Conservation (phyloP, 2,329 filamentous ascomycete genomes). For the Trichoderma brevicompactum region DNA sequence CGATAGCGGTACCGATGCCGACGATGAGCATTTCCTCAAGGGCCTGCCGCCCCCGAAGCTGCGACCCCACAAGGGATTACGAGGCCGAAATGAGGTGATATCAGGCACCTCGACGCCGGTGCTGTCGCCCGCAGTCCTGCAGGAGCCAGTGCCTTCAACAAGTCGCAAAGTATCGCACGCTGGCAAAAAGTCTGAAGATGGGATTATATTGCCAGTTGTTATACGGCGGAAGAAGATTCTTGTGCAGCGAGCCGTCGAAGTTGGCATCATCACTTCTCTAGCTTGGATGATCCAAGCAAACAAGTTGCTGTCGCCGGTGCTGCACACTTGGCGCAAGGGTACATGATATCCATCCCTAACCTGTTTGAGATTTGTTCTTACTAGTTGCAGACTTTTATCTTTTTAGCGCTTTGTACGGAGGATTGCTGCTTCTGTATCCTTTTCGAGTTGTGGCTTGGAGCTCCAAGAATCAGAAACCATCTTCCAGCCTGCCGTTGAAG, state of each 20-base stretch:
- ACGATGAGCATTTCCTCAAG: slow-evolving; percentile 88
- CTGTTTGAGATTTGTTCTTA: slow-evolving; percentile 5
- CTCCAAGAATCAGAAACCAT: slow-evolving; percentile 46
- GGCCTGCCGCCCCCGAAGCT: slow-evolving; percentile 79
- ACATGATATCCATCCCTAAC: slow-evolving; percentile 30
- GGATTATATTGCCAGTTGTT: slow-evolving; percentile 34
- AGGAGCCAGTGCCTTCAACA: slow-evolving; percentile 41
- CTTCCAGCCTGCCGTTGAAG: slow-evolving; percentile 48
- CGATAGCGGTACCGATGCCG: slow-evolving; percentile 92
- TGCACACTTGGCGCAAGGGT: slow-evolving; percentile 57
- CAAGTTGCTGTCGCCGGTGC: slow-evolving; percentile 49
- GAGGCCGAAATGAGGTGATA: slow-evolving; percentile 59
- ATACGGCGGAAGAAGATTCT: slow-evolving; percentile 55
- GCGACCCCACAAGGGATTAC: slow-evolving; percentile 76
- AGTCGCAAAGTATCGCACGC: slow-evolving; percentile 31
- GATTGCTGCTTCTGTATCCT: slow-evolving; percentile 60
- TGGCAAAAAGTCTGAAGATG: slow-evolving; percentile 31
- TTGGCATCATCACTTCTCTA: slow-evolving; percentile 55
- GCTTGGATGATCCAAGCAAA: slow-evolving; percentile 55
- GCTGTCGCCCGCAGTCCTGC: slow-evolving; percentile 54
- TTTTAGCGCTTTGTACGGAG: slow-evolving; percentile 43
- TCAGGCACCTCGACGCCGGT: slow-evolving; percentile 62
- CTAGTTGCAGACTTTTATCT: slow-evolving; percentile 49
- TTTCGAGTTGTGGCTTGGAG: slow-evolving; percentile 59
- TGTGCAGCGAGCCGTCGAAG: slow-evolving; percentile 57